These are phyloP conservation scores for Blastomyces emzantsi DNA, from an alignment of 2,329 filamentous ascomycete species.

Conservation along the genomic window DNA sequence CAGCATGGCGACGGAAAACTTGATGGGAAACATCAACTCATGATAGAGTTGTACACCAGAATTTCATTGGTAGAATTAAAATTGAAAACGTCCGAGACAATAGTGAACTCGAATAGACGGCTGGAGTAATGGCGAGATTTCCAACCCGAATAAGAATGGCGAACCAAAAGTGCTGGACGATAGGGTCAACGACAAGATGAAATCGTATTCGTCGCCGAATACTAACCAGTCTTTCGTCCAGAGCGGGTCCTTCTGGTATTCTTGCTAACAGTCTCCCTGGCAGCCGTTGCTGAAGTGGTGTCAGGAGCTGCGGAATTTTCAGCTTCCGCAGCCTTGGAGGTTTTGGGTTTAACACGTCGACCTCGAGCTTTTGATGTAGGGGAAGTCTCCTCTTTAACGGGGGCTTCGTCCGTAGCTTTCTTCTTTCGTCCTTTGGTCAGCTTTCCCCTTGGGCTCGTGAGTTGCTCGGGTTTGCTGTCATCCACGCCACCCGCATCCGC, in stretches of 20 bases:
- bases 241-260: slow-evolving; percentile 6
- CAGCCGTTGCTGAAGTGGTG: slow-evolving; percentile 7
- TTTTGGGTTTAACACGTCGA: slow-evolving; percentile 13
- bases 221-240: neutral
- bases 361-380: slow-evolving; percentile 16
- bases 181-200: neutral
- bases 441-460: slow-evolving; percentile 9
- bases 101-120: neutral
- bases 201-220: neutral
- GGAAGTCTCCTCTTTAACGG: slow-evolving; percentile 16
- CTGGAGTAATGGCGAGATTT: neutral
- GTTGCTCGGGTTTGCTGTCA: slow-evolving; percentile 10
- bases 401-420: slow-evolving; percentile 16
- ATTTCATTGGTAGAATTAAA: neutral
- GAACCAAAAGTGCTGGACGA: neutral
- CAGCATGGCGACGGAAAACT: neutral
- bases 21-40: neutral
- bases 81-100: neutral
- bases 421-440: slow-evolving; percentile 10
- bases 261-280: slow-evolving; percentile 19
- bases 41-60: neutral
- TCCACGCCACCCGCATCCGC: slow-evolving; percentile 7
- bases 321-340: slow-evolving; percentile 16
- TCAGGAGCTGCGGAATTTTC: slow-evolving; percentile 5
- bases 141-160: neutral